phyloP scores from a whole-genome alignment of 1,139 yeast genomes.

The Blastobotrys serpentis region DNA sequence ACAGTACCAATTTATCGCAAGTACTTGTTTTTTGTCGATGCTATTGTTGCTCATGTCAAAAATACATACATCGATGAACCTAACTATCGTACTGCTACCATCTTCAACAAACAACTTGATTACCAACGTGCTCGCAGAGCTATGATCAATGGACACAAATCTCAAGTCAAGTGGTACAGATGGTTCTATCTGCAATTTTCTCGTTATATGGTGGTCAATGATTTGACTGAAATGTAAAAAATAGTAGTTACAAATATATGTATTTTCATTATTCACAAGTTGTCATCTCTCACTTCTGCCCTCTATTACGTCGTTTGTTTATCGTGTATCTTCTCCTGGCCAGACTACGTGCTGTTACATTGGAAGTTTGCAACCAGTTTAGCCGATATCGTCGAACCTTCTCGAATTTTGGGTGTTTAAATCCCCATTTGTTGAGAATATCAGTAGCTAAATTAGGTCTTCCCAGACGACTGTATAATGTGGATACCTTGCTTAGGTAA shows the following conservation, averaged over 20 bases:
- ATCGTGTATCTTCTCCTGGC: neutral
- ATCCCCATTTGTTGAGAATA: slow-evolving; percentile 23
- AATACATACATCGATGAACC: slow-evolving; percentile 7
- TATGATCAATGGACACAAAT: slow-evolving; percentile 78
- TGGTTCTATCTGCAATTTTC: slow-evolving; percentile 83
- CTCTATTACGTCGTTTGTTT: no score
- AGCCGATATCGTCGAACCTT: slow-evolving; percentile 17
- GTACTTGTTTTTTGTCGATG: slow-evolving; percentile 38
- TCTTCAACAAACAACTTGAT: slow-evolving; percentile 44
- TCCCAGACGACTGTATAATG: slow-evolving; percentile 22
- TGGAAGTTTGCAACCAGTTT: slow-evolving; percentile 20
- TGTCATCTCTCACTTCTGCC: no score
- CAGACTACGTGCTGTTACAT: neutral
- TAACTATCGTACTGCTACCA: slow-evolving; percentile 35
- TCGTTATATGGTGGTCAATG: slow-evolving; percentile 69
- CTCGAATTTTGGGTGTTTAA: slow-evolving; percentile 21
- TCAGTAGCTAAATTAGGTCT: slow-evolving; percentile 23
- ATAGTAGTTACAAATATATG: neutral
- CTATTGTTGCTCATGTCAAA: slow-evolving; percentile 25
- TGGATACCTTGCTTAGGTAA: slow-evolving; percentile 21
- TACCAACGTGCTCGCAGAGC: slow-evolving; percentile 64
- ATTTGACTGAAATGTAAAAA: slow-evolving; percentile 42
- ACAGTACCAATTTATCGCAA: slow-evolving; percentile 41
- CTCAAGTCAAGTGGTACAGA: slow-evolving; percentile 96
- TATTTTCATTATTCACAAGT: no score